Evolutionary conservation across 768 basidiomycete genomes (phyloP), one percentile per base, ranked within the genome.

Genomic region (Coprinellus micaceus): DNA sequence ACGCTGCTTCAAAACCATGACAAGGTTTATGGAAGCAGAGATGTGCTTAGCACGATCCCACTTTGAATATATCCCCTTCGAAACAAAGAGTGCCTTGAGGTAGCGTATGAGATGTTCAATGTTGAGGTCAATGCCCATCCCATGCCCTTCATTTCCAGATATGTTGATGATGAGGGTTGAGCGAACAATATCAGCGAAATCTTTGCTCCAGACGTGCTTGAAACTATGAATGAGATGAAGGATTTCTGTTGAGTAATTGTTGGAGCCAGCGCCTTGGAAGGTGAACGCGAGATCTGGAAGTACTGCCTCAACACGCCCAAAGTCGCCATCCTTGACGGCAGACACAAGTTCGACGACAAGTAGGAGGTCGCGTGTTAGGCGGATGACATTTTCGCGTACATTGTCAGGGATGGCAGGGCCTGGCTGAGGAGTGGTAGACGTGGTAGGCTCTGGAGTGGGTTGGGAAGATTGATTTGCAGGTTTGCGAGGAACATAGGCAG

Each of bases 111-210:
- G 51, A 19, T 73, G 71, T 19, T 72, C 67, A 1, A 58, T 54
- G 29, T 54, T 58, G 2, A 58, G 39, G 40, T 73, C 65, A 6
- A 69, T 53, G 0, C 54, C 55, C 66, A 72, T 71, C 11, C 47
- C 61, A 30, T 71, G 66, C 2, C 67, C 67, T 19, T 64, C 53
- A 0, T 63, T 58, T 0, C 71, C 71, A 0, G 61, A 59, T 0
- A 66, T 13, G 19, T 69, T 69, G 13, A 72, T 47, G 3, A 73
- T 58, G 62, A 66, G 63, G 21, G 61, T 65, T 45, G 71, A 67
- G 1, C 59, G 58, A 62, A 71, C 67, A 0, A 73, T 66, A 13
- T 73, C 57, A 2, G 61, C 68, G 59, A 68, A 69, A 2, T 67
- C 43, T 0, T 62, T 58, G 0, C 66, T 65, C 71, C 72, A 74